Evolutionary conservation across 2,329 filamentous ascomycete species (phyloP).

Genomic region (Aureobasidium sp.): DNA sequence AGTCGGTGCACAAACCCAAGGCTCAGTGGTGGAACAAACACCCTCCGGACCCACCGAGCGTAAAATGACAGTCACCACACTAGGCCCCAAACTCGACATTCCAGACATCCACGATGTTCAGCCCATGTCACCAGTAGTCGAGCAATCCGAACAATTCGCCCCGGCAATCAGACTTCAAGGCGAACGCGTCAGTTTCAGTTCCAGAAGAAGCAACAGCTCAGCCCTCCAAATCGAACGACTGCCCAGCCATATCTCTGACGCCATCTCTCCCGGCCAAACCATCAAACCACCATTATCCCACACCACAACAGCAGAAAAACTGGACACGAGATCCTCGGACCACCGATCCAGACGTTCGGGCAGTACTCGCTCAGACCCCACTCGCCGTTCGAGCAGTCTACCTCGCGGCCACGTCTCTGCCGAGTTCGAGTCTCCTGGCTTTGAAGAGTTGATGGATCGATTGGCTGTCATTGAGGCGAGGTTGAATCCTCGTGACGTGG

Average conservation of each 20-base stretch:
- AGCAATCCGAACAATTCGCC: not conserved
- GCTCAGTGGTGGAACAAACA: not conserved
- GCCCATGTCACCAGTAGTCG: not conserved
- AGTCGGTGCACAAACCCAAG: slow-evolving; percentile 14
- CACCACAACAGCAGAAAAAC: not conserved
- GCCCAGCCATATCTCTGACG: not conserved
- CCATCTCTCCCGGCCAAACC: not conserved
- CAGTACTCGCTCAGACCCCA: not conserved
- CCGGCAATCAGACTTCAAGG: slow-evolving; percentile 1
- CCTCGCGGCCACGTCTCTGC: not conserved
- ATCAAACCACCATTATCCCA: not conserved
- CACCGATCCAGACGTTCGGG: not conserved
- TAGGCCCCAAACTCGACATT: not conserved
- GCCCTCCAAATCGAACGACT: not conserved
- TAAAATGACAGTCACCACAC: not conserved
- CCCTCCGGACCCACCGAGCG: not conserved
- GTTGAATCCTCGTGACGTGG: not conserved
- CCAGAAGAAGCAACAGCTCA: not conserved
- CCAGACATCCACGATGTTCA: not conserved
- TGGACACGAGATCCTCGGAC: not conserved
- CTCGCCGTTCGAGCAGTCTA: not conserved
- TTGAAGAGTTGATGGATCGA: slow-evolving; percentile 12
- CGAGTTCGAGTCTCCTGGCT: not conserved
- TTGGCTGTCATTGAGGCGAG: not conserved
- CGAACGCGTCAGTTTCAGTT: not conserved